These are phyloP conservation scores for Rhinocladiella mackenziei DNA, from an alignment of 2,329 filamentous ascomycete species.

Conservation along the genomic window DNA sequence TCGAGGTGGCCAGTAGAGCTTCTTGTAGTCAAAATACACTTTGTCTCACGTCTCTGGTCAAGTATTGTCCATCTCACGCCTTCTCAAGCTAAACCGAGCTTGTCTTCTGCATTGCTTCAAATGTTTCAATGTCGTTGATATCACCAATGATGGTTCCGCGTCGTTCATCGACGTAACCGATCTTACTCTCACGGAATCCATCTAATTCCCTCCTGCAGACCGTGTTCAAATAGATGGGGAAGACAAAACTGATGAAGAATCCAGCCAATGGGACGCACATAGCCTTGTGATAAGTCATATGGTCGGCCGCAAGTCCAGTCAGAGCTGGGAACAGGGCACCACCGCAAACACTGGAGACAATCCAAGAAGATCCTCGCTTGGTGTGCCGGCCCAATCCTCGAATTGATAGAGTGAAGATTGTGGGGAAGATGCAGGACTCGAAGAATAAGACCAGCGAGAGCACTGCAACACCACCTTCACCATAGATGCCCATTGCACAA, in stretches of 20 bases:
- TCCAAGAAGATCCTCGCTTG: slow-evolving; percentile 69
- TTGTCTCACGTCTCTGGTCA: too few relatives aligned
- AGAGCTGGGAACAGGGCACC: slow-evolving; percentile 71
- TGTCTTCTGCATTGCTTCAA: slow-evolving; percentile 26
- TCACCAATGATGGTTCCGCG: slow-evolving; percentile 32
- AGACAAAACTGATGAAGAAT: slow-evolving; percentile 36
- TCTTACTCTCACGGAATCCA: slow-evolving; percentile 36
- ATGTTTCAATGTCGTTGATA: slow-evolving; percentile 27
- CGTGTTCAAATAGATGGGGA: slow-evolving; percentile 36
- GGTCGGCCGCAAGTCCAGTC: slow-evolving; percentile 29
- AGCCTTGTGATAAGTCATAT: slow-evolving; percentile 29
- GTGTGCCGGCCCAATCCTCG: slow-evolving; percentile 71
- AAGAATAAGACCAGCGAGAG: slow-evolving; percentile 71
- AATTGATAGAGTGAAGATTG: slow-evolving; percentile 74
- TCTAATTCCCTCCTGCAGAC: slow-evolving; percentile 35
- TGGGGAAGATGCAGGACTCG: slow-evolving; percentile 77
- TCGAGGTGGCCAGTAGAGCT: too few relatives aligned
- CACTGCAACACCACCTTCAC: slow-evolving; percentile 52
- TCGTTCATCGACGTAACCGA: slow-evolving; percentile 33
- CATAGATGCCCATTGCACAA: slow-evolving; percentile 47
- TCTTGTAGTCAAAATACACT: too few relatives aligned
- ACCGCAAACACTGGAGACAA: slow-evolving; percentile 63
- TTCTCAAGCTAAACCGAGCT: slow-evolving; percentile 25
- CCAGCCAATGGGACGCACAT: slow-evolving; percentile 35
- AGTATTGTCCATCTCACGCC: slow-evolving; percentile 26